Evolutionary conservation across 2,329 filamentous ascomycete genomes (phyloP), one percentile per base, ranked within the genome.

Genomic region (Aspergillus vadensis): DNA sequence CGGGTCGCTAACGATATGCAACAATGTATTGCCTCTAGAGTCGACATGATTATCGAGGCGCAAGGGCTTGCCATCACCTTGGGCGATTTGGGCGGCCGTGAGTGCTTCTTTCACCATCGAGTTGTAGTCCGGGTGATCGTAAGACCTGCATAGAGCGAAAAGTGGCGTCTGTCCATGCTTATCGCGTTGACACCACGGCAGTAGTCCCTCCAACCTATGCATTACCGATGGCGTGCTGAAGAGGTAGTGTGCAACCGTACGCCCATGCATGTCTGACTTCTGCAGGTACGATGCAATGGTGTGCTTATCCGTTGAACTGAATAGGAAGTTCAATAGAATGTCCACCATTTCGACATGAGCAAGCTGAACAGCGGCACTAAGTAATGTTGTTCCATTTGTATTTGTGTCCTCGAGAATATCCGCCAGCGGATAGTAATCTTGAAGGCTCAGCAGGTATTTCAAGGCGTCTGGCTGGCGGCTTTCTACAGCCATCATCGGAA

Each of bases 111-210:
- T 88, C 0, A 99, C 91, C 95, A 99, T 98, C 50, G 83, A 81
- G 56, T 86, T 85, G 76, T 99, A 99, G 67, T 93, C 84, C 1
- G 88, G 84, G 74, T 99, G 92, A 72, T 99, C 95, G 71, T 99
- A 99, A 0, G 92, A 98, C 68, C 95, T 87, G 74, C 93, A 98
- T 1, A 98, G 82, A 2, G 95, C 95, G 74, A 99, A 98, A 8
- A 99, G 80, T 1, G 95, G 96, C n/a, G 96, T 99, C 76, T 98
- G 95, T 0, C 95, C 95, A 72, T 98, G 97, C 74, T 92, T 96
- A 76, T 99, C 95, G 67, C 89, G 92, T 75, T 96, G 87, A 60
- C 87, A 86, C 95, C 95, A 99, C 8, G 92, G 91, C 56, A 99
- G 81, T 65, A 94, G 78, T 61, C 85, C 83, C 2, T 92, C 93